Conservation (phyloP, 2,329 filamentous ascomycete species). For the Colletotrichum sp. region DNA sequence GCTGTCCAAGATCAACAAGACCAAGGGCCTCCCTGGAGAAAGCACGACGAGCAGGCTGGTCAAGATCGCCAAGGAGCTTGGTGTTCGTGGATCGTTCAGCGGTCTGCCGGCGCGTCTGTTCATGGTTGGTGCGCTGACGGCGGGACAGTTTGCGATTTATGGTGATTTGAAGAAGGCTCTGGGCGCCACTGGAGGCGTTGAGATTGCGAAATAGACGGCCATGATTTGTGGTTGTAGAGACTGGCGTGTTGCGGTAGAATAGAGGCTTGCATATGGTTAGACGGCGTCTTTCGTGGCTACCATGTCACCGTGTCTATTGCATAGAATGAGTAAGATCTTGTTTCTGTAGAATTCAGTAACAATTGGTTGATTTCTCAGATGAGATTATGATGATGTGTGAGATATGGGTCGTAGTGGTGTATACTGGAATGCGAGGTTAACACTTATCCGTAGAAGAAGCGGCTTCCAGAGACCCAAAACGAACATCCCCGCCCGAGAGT, state of each 20-base stretch:
- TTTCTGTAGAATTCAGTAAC: neutral
- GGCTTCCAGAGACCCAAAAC: neutral
- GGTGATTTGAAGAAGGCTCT: conserved; percentile 67
- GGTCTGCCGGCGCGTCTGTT: conserved; percentile 77
- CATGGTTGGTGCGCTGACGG: conserved; percentile 74
- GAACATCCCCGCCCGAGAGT: neutral
- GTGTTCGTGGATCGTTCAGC: conserved; percentile 76
- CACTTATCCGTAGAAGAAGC: neutral
- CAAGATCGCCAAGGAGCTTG: conserved; percentile 89
- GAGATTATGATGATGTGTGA: neutral
- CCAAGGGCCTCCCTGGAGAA: conserved; percentile 85
- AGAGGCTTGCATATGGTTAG: neutral
- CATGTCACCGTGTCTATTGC: neutral
- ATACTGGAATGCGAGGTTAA: no score
- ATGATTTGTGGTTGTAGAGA: neutral
- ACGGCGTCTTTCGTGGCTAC: neutral
- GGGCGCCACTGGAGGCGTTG: conserved; percentile 77
- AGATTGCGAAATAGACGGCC: conserved; percentile 51
- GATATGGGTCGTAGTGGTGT: neutral
- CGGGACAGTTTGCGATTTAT: conserved; percentile 89
- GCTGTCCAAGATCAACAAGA: conserved; percentile 97
- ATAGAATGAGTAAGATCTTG: neutral
- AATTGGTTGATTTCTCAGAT: neutral
- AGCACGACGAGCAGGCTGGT: conserved; percentile 79
- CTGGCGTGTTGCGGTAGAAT: neutral